Evolutionary conservation across 192 early-diverging fungal species (phyloP).

Genomic region (Gigaspora rosea): DNA sequence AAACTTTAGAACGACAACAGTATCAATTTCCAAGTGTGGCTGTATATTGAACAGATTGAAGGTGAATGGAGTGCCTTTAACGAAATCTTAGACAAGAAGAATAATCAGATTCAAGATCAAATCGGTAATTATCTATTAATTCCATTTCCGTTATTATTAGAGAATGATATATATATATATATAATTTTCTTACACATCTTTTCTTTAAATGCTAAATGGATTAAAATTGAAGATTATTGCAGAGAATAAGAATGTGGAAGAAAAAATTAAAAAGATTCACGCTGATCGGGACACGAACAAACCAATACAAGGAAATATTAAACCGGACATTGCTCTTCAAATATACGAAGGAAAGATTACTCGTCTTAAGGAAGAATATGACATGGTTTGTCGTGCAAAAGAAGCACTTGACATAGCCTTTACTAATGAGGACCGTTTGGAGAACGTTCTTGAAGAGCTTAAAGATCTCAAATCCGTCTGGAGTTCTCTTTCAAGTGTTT

Average conservation of each 20-base stretch:
- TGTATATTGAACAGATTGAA: slow-evolving; percentile 92
- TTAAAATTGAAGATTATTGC: slow-evolving; percentile 93
- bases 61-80: slow-evolving; percentile 98
- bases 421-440: slow-evolving; percentile 66
- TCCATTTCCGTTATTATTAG: too few species aligned
- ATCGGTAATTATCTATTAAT: slow-evolving; percentile 56
- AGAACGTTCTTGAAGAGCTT: slow-evolving; percentile 89
- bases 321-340: slow-evolving; percentile 79
- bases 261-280: slow-evolving; percentile 78
- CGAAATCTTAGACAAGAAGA: slow-evolving; percentile 90
- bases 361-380: slow-evolving; percentile 82
- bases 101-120: slow-evolving; percentile 91
- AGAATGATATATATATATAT: background rate
- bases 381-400: slow-evolving; percentile 87
- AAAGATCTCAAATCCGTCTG: slow-evolving; percentile 93
- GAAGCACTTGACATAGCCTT: slow-evolving; percentile 89
- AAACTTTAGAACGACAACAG: slow-evolving; percentile 88
- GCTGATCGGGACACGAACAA: slow-evolving; percentile 94
- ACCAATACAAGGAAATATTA: slow-evolving; percentile 91
- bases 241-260: slow-evolving; percentile 87
- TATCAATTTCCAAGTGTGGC: slow-evolving; percentile 95
- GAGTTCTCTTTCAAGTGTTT: slow-evolving; percentile 77
- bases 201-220: slow-evolving; percentile 52
- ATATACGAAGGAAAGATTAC: slow-evolving; percentile 84
- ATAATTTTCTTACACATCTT: slow-evolving; percentile 20